These are phyloP conservation scores for Phytopythium vexans DNA, from an alignment of 352 stramenopile genomes.

Conservation along the genomic window DNA sequence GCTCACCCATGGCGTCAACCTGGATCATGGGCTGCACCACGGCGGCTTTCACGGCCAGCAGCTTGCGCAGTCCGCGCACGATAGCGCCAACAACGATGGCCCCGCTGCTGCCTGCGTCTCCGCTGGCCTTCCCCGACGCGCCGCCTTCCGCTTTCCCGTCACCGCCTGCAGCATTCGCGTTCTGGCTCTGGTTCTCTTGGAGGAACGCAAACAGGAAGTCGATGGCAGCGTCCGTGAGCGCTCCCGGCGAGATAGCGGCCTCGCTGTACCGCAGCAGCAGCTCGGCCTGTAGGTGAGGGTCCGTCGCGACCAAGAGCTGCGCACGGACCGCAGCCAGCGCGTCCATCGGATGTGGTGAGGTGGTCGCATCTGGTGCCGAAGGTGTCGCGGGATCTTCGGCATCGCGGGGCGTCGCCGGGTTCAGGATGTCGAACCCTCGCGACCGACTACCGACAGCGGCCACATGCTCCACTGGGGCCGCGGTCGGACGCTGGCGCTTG, in stretches of 20 bases:
- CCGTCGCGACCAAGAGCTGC: constrained; percentile 31
- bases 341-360: constrained; percentile 14
- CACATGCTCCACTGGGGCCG: background rate
- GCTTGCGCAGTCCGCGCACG: constrained; percentile 50
- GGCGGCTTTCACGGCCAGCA: constrained; percentile 53
- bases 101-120: constrained; percentile 15
- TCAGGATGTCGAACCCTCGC: constrained; percentile 4
- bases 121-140: constrained; percentile 6
- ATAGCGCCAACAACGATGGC: constrained; percentile 67
- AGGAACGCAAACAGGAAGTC: constrained; percentile 83
- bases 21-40: constrained; percentile 83
- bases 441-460: background rate
- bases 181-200: constrained; percentile 46
- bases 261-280: constrained; percentile 60
- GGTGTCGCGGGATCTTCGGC: background rate
- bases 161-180: background rate
- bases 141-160: constrained; percentile 9
- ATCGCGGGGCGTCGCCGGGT: constrained; percentile 3
- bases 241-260: constrained; percentile 34
- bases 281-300: constrained; percentile 61
- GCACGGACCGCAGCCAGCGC: constrained; percentile 34
- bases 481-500: constrained; percentile 3
- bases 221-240: constrained; percentile 54
- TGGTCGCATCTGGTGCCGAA: background rate
- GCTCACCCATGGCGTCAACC: constrained; percentile 71